Evolutionary conservation across 257 asterid genomes (phyloP), one percentile per base, ranked within the genome.

Genomic region (Cynanchum wilfordii): DNA sequence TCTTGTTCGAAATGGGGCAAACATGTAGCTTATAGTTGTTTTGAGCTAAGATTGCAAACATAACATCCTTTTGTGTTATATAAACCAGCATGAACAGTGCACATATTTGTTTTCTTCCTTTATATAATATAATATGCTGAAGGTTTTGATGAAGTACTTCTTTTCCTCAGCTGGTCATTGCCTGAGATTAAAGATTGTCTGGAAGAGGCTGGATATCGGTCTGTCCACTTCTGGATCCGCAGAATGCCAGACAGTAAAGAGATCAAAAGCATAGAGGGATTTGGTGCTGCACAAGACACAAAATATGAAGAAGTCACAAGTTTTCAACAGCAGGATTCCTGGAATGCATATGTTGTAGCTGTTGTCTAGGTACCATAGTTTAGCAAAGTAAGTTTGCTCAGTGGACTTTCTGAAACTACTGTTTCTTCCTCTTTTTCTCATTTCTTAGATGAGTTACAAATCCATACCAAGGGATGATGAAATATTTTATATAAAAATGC

Each of bases 331-430:
- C 91, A 92, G 75, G 98, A 95, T 84, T 92, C 99, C 27, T 95
- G 99, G 98, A 95, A 95, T 58, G 99, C 99, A 3, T 95, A 95
- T 74, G 73, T 91, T 13, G 91, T 92, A 5, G 99, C 86, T 66
- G 94, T 95, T 69, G 92, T 92, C 45, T 91, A 87, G 84, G 19
- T 44, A 22, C 50, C 58, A 59, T 52, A 2, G 12, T 69, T 69
- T 68, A 13, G 40, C 29, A 36, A 50, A 40, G 10, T 30, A 30
- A 40, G 24, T 36, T 9, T 1, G 24, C 10, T 38, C 30, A 25
- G 20, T 5, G 67, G 40, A 25, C 24, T 19, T 62, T 29, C 24
- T 29, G 66, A 12, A 13, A 19, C 40, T 60, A 11, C n/a, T 30
- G 68, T 62, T 15, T 27, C 16, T 6, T 58, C 1, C 2, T 20